These are phyloP conservation scores for Lecanicillium sp. DNA, from an alignment of 2,329 filamentous ascomycete genomes.

Conservation along the genomic window DNA sequence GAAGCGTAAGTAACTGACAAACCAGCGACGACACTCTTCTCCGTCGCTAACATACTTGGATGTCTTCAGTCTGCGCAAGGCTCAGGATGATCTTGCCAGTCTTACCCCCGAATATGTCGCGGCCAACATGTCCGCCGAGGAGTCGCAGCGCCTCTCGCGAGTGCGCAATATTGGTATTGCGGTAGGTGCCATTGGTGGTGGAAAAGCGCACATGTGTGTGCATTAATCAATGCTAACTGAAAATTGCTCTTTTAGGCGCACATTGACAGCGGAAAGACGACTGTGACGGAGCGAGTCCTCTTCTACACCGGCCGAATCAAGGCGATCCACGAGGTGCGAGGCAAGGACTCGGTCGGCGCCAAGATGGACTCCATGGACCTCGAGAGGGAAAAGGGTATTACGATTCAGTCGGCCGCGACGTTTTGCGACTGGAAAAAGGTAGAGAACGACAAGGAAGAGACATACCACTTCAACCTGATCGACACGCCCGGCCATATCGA, in stretches of 20 bases:
- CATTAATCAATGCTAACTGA: slow-evolving; percentile 11
- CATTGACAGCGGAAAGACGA: slow-evolving; percentile 98
- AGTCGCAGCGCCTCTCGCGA: slow-evolving; percentile 68
- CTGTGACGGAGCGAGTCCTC: slow-evolving; percentile 88
- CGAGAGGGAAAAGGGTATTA: slow-evolving; percentile 97
- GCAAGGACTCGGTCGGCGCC: slow-evolving; percentile 88
- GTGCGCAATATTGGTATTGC: slow-evolving; percentile 98
- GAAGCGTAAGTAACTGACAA: slow-evolving; percentile 27
- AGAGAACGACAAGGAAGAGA: slow-evolving; percentile 75
- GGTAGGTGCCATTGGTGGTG: slow-evolving; percentile 38
- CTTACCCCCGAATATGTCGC: slow-evolving; percentile 57
- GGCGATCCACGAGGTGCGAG: slow-evolving; percentile 92
- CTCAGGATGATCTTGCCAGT: slow-evolving; percentile 43
- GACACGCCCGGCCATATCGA: slow-evolving; percentile 98
- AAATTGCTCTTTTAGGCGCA: slow-evolving; percentile 56
- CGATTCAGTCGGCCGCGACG: slow-evolving; percentile 95
- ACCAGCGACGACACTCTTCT: neutral
- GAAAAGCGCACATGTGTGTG: slow-evolving; percentile 1
- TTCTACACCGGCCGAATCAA: slow-evolving; percentile 98
- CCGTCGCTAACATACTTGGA: neutral
- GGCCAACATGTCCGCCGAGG: slow-evolving; percentile 71
- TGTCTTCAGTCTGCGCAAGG: slow-evolving; percentile 36
- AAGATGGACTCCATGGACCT: slow-evolving; percentile 99
- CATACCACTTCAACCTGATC: slow-evolving; percentile 96
- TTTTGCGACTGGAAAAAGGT: slow-evolving; percentile 96